phyloP scores from a whole-genome alignment of 352 stramenopile genomes.

The Pythium brachiatum region DNA sequence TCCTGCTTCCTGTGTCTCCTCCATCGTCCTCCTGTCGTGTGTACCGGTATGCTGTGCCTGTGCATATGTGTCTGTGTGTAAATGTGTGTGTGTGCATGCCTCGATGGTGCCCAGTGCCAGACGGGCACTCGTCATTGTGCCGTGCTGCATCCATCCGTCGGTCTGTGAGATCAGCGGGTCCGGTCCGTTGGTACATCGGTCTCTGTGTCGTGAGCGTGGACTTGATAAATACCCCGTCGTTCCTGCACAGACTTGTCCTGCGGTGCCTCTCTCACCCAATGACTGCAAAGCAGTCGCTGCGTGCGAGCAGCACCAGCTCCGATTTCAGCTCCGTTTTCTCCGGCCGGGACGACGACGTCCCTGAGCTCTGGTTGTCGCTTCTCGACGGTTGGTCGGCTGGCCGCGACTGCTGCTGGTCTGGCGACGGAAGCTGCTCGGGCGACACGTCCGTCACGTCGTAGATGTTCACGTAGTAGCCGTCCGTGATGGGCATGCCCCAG shows the following conservation, averaged over 20 bases:
- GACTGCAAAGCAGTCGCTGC: constrained; percentile 73
- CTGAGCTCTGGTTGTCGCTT: background rate
- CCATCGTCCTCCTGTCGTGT: background rate
- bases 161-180: constrained; percentile 2
- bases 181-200: background rate
- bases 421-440: constrained; percentile 22
- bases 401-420: constrained; percentile 25
- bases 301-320: constrained; percentile 47
- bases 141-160: background rate
- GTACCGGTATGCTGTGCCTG: background rate
- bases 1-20: background rate
- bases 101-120: background rate
- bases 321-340: constrained; percentile 33
- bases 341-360: constrained; percentile 4
- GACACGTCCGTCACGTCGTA: constrained; percentile 71
- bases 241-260: background rate
- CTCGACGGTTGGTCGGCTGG: constrained; percentile 20
- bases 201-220: background rate
- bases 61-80: background rate
- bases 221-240: constrained; percentile 1
- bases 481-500: constrained; percentile 83
- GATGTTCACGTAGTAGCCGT: constrained; percentile 88
- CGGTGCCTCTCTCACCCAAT: constrained; percentile 31
- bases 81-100: background rate
- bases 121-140: background rate